phyloP scores from a whole-genome alignment of 2,329 filamentous ascomycete species.

The Claviceps maximensis region DNA sequence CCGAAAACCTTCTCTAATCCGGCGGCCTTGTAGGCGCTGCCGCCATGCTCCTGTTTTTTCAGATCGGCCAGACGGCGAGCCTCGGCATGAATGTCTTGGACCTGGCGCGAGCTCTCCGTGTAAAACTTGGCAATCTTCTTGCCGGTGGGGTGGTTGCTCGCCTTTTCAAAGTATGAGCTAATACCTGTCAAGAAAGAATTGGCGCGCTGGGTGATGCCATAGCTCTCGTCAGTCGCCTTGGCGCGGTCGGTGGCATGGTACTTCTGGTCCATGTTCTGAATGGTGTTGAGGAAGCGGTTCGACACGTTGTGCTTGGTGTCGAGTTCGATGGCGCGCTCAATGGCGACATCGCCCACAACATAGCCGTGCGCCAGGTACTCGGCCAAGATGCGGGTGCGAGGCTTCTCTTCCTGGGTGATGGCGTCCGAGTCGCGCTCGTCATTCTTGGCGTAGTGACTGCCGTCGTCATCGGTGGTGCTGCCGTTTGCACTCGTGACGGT shows the following conservation, averaged over 20 bases:
- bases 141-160: slow-evolving; percentile 72
- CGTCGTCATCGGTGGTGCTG: slow-evolving; percentile 49
- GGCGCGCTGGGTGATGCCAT: slow-evolving; percentile 66
- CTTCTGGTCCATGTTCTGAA: slow-evolving; percentile 68
- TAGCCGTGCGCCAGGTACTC: slow-evolving; percentile 97
- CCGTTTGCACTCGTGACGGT: slow-evolving; percentile 55
- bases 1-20: slow-evolving; percentile 46
- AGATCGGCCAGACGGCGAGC: slow-evolving; percentile 77
- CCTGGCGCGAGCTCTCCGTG: slow-evolving; percentile 69
- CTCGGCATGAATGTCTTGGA: slow-evolving; percentile 86
- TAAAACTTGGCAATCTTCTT: slow-evolving; percentile 85
- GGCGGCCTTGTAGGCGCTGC: slow-evolving; percentile 44
- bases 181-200: slow-evolving; percentile 51
- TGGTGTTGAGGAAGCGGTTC: slow-evolving; percentile 60
- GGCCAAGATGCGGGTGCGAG: slow-evolving; percentile 79
- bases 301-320: slow-evolving; percentile 85
- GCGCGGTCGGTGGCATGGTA: slow-evolving; percentile 82
- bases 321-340: slow-evolving; percentile 73
- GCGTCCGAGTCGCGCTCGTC: slow-evolving; percentile 49
- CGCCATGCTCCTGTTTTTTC: slow-evolving; percentile 56
- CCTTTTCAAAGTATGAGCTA: slow-evolving; percentile 89
- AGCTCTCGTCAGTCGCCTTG: slow-evolving; percentile 69
- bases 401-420: slow-evolving; percentile 93
- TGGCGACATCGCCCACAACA: slow-evolving; percentile 58
- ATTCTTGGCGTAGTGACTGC: slow-evolving; percentile 39